phyloP scores from a whole-genome alignment of 2,329 filamentous ascomycete species.

The Sclerotinia subarctica region DNA sequence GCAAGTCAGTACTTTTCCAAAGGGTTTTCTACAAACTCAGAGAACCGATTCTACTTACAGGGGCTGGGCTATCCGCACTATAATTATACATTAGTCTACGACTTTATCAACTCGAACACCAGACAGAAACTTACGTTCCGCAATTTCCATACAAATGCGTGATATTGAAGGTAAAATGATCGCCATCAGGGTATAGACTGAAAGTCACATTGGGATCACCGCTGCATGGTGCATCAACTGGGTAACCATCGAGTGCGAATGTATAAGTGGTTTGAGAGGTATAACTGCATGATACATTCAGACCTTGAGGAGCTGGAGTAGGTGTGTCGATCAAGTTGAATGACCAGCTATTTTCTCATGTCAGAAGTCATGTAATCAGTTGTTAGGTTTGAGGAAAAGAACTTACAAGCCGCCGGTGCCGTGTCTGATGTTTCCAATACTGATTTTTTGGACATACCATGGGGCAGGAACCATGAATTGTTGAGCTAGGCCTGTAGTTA shows the following conservation, averaged over 20 bases:
- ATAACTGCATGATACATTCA: constrained; percentile 28
- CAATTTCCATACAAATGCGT: constrained; percentile 28
- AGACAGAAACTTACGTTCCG: constrained; percentile 21
- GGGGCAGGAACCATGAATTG: constrained; percentile 24
- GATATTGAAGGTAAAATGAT: constrained; percentile 26
- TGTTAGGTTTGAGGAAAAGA: background rate
- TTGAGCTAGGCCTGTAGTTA: background rate
- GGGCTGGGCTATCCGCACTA: background rate
- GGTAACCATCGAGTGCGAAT: constrained; percentile 25
- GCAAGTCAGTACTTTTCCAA: background rate
- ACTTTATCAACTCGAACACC: background rate
- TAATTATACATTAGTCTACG: background rate
- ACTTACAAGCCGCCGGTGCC: constrained; percentile 28
- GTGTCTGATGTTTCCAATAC: constrained; percentile 25
- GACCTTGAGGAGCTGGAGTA: constrained; percentile 25
- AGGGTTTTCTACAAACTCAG: background rate
- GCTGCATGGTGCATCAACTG: constrained; percentile 23
- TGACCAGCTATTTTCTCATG: constrained; percentile 22
- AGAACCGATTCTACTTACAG: background rate
- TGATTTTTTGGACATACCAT: constrained; percentile 24
- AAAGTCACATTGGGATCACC: constrained; percentile 28
- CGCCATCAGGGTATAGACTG: constrained; percentile 24
- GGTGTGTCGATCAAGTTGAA: constrained; percentile 27
- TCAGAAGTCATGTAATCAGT: background rate
- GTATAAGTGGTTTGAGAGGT: constrained; percentile 13